Base-by-base conservation (phyloP, 2,329 filamentous ascomycete species). In the Fusarium sterilihyphosum region DNA sequence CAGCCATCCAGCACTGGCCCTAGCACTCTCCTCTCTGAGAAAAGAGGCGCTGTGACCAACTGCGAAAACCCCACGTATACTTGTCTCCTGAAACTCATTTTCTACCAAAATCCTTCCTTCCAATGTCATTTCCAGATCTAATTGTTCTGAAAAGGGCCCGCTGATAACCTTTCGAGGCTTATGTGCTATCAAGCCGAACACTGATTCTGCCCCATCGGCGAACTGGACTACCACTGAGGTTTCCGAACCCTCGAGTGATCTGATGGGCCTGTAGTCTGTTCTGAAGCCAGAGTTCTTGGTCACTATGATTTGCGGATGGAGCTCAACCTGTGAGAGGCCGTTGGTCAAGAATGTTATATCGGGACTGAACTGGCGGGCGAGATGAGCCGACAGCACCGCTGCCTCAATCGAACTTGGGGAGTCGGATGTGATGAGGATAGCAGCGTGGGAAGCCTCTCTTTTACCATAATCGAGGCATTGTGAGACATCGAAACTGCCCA, bases 131-230 rank as follows among this genome's bases (percentile, higher is more conserved):
- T 69, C 57, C 0, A 69, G 33, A 10, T 35, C 43, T 2, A 69
- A 11, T 1, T 69, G 43, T 5, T 49, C 31, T 6, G 17, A 6
- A 8, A 68, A 54, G 2, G n/a, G 17, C 0, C 56, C 37, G 0
- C 2, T 11, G 1, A 43, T 7, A 2, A 6, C 0, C 4, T 33
- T 20, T 9, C 0, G 37, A 0, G 47, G 47, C 5, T 29, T 62
- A 13, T 68, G 41, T 12, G n/a, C 26, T 24, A 68, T 22, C 1
- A 68, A 38, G 0, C 40, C 20, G n/a, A 54, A 68, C 0, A 3
- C 1, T 6, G 18, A 7, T 4, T 22, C 20, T 0, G 56, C 9
- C 2, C 41, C n/a, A 14, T 68, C 41, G 3, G 2, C 6, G 18
- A 68, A 68, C 22, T 54, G 47, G 22, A 68, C 31, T 18, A 5